Evolutionary conservation across 768 basidiomycete species (phyloP).

Genomic region (Symmetrospora coprosmae): DNA sequence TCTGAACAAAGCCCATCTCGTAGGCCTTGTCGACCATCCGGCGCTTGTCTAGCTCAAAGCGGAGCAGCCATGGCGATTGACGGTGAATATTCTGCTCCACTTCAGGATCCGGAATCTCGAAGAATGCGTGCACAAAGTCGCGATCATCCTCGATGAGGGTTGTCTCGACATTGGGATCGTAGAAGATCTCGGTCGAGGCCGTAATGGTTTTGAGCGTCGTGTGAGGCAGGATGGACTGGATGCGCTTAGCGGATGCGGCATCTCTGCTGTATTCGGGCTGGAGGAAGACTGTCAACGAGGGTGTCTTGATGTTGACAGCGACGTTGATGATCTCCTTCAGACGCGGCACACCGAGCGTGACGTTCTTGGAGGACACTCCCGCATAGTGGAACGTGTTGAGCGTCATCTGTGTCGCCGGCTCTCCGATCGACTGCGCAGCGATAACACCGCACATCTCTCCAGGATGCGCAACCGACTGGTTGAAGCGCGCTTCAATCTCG

Average conservation of each 20-base stretch:
- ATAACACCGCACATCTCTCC: conserved; percentile 99
- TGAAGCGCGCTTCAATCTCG: conserved; percentile 91
- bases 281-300: conserved; percentile 83
- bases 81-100: conserved; percentile 77
- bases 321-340: conserved; percentile 99
- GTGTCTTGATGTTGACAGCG: conserved; percentile 95
- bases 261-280: conserved; percentile 54
- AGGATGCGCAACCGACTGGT: conserved; percentile 75
- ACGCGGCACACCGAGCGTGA: conserved; percentile 97
- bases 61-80: conserved; percentile 92
- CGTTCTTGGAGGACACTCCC: conserved; percentile 99
- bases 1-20: conserved; percentile 85
- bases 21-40: conserved; percentile 97
- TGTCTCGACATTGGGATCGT: conserved; percentile 77
- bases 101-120: conserved; percentile 95
- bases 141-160: conserved; percentile 94
- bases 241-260: conserved; percentile 58
- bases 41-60: conserved; percentile 87
- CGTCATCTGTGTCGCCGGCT: conserved; percentile 99
- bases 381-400: conserved; percentile 99
- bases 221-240: conserved; percentile 83
- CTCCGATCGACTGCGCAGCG: conserved; percentile 95
- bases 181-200: conserved; percentile 91
- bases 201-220: conserved; percentile 89
- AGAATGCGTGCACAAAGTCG: conserved; percentile 95